phyloP scores from a whole-genome alignment of 108 stramenopile species.

The Licmophora abbreviata region DNA sequence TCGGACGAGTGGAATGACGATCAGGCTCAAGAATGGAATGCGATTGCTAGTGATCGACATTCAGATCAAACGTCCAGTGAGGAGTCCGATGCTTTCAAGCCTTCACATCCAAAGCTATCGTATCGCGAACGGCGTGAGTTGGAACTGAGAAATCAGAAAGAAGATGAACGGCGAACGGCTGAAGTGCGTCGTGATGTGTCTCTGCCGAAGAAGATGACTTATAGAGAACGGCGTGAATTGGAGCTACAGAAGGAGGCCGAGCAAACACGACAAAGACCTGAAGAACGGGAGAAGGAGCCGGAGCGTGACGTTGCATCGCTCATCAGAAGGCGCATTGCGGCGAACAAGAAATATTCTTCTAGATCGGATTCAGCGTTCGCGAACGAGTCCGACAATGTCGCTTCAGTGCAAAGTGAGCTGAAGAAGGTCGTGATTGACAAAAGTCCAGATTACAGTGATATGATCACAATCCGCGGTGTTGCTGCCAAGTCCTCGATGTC shows the following conservation, averaged over 20 bases:
- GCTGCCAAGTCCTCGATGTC: too few species aligned
- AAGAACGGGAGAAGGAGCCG: conserved; percentile 2
- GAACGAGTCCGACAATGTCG: background rate
- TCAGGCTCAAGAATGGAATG: too few species aligned
- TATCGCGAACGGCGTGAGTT: conserved; percentile 28
- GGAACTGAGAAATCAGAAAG: conserved; percentile 16
- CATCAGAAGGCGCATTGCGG: conserved; percentile 54
- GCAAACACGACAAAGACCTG: background rate
- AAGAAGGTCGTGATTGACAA: conserved; percentile 5
- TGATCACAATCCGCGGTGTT: too few species aligned
- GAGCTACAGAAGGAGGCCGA: conserved; percentile 26
- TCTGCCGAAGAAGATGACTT: conserved; percentile 10
- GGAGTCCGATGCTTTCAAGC: too few species aligned
- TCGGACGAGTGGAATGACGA: too few species aligned
- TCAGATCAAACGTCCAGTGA: too few species aligned
- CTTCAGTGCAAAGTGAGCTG: background rate
- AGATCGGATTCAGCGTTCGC: conserved; percentile 1
- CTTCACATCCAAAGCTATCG: conserved; percentile 11
- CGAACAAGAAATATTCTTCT: conserved; percentile 32
- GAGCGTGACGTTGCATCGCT: conserved; percentile 59
- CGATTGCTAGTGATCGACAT: too few species aligned
- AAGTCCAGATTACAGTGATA: too few species aligned
- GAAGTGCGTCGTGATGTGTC: background rate
- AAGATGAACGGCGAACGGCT: conserved; percentile 15
- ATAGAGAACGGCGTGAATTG: conserved; percentile 13